A percentile compares a stretch with the other conserved stretches of the same genome.
Conservation (phyloP, 129 eudicot species). For the Helianthus annuus region HanXRQr2.0-SUNRISE NC_035448.2:46827053-46827552, state of each 20-base stretch:
- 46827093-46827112: no score
- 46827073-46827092: no score
- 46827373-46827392: constrained; percentile 27
- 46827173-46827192: no score
- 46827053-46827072: no score
- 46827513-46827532: constrained; percentile 22
- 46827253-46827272: background rate
- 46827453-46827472: background rate
- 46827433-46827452: background rate
- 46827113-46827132: no score
- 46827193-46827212: no score
- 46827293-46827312: constrained; percentile 30
- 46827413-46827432: background rate
- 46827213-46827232: no score
- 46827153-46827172: no score
- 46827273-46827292: constrained; percentile 11
- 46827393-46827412: background rate
- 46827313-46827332: constrained; percentile 14
- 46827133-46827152: no score
- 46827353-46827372: constrained; percentile 23
- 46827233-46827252: no score
- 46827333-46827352: constrained; percentile 30
- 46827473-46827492: constrained; percentile 14
- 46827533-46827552: constrained; percentile 14
- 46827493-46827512: constrained; percentile 18